Evolutionary conservation across 2,329 filamentous ascomycete species (phyloP), one percentile per base, ranked within the genome.

Genomic region (Talaromyces sp.): DNA sequence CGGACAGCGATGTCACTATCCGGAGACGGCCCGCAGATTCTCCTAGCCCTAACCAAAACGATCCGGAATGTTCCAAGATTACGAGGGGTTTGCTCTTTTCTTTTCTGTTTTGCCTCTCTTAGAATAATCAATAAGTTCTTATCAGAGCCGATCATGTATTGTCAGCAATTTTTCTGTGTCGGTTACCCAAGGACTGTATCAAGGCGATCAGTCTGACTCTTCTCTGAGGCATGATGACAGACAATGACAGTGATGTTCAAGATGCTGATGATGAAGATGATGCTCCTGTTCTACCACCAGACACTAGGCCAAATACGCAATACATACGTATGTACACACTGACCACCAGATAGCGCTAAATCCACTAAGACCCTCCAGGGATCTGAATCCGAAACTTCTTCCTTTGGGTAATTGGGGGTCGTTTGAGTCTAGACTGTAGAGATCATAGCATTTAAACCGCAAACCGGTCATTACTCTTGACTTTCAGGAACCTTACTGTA

Each of bases 381-480:
- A 58, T 58, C 56, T 58, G 19, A 59, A 59, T 59, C 22, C 39
- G 56, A 59, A 45, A 43, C 37, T 19, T 43, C 22, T 22, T 39
- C 13, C 22, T n/a, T 45, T 45, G 37, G 22, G 37, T 41, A 45
- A 33, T 41, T 19, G 35, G 27, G 56, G 13, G 56, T 22, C 14
- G 35, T 59, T 45, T 59, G 56, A 59, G 56, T 59, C 56, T 59
- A 59, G 39, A 27, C 39, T 59, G 16, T 31, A 41, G 27, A 31
- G 35, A 58, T 58, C 19, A 16, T 27, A 58, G 56, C 35, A 10
- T 39, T 5, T n/a, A 39, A 2, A 19, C 19, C 37, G 54, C 33
- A 41, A 58, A 37, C 41, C 37, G 54, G 54, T 31, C 13, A 24
- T 58, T 58, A 58, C 56, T 58, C 56, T 41, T 9, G 10, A 11